Evolutionary conservation across 2,329 filamentous ascomycete species (phyloP).

Genomic region (Epichloe sylvatica): DNA sequence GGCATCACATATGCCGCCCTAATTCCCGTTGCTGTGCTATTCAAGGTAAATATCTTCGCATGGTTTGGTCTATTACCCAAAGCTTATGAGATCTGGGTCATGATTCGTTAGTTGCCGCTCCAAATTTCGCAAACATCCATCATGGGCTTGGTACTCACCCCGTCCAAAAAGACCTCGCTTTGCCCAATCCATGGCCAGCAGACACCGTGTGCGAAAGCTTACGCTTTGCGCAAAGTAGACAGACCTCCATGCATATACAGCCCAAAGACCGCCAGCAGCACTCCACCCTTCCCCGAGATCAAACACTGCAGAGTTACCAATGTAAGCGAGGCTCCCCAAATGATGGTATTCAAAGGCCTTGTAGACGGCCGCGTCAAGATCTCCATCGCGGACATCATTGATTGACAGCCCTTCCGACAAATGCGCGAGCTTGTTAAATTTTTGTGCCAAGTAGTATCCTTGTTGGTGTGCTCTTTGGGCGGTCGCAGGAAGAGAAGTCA

Average conservation of each 20-base stretch:
- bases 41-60: background rate
- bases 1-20: background rate
- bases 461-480: conserved; percentile 95
- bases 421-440: conserved; percentile 82
- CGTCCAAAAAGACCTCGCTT: conserved; percentile 95
- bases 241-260: conserved; percentile 90
- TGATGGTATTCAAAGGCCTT: conserved; percentile 91
- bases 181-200: conserved; percentile 98
- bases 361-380: conserved; percentile 83
- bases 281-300: conserved; percentile 69
- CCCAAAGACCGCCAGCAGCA: conserved; percentile 70
- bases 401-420: conserved; percentile 58
- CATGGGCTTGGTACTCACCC: conserved; percentile 45
- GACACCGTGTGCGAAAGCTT: conserved; percentile 71
- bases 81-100: conserved; percentile 36
- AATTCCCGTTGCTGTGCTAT: background rate
- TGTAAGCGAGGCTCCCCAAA: conserved; percentile 81
- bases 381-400: conserved; percentile 77
- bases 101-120: background rate
- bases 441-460: conserved; percentile 79
- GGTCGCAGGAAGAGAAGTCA: conserved; percentile 87
- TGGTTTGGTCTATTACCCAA: conserved; percentile 18
- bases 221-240: conserved; percentile 98
- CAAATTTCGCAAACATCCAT: background rate
- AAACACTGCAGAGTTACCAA: conserved; percentile 93